Evolutionary conservation across 352 stramenopile genomes (phyloP).

Genomic region (Pythium volutum): DNA sequence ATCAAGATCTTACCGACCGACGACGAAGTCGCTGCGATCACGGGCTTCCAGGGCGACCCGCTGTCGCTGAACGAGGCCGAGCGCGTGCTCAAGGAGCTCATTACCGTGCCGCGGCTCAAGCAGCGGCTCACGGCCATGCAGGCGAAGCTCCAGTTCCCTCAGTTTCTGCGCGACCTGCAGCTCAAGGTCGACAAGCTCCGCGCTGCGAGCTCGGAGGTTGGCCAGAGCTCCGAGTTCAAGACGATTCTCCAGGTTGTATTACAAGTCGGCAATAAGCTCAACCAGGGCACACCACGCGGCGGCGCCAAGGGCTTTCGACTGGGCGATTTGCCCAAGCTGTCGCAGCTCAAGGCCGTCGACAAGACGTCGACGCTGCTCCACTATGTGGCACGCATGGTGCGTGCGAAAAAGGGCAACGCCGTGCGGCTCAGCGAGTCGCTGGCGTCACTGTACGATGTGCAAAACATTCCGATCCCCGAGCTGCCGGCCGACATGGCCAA

Average conservation of each 20-base stretch:
- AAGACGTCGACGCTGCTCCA: constrained; percentile 66
- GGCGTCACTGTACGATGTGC: constrained; percentile 65
- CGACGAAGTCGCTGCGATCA: constrained; percentile 77
- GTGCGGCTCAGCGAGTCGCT: constrained; percentile 62
- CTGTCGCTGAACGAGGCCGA: constrained; percentile 75
- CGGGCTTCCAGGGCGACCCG: constrained; percentile 54
- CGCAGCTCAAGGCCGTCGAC: constrained; percentile 63
- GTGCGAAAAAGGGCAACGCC: constrained; percentile 60
- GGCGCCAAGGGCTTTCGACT: constrained; percentile 71
- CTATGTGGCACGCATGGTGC: constrained; percentile 70
- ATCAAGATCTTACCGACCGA: constrained; percentile 88
- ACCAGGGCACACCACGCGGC: constrained; percentile 64
- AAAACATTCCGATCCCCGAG: constrained; percentile 74
- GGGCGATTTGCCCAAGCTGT: constrained; percentile 61
- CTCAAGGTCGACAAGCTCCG: constrained; percentile 63
- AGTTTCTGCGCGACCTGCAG: constrained; percentile 56
- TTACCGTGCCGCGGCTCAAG: constrained; percentile 67
- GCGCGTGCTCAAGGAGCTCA: constrained; percentile 75
- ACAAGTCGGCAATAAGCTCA: constrained; percentile 87
- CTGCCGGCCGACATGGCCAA: constrained; percentile 68
- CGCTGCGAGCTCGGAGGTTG: constrained; percentile 53
- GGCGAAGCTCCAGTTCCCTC: constrained; percentile 64
- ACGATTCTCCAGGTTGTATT: constrained; percentile 65
- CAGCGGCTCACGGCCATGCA: constrained; percentile 58
- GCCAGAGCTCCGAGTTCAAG: constrained; percentile 65